Evolutionary conservation across 306 rosid species (phyloP).

Genomic region (Astragalus glycyphyllos): DNA sequence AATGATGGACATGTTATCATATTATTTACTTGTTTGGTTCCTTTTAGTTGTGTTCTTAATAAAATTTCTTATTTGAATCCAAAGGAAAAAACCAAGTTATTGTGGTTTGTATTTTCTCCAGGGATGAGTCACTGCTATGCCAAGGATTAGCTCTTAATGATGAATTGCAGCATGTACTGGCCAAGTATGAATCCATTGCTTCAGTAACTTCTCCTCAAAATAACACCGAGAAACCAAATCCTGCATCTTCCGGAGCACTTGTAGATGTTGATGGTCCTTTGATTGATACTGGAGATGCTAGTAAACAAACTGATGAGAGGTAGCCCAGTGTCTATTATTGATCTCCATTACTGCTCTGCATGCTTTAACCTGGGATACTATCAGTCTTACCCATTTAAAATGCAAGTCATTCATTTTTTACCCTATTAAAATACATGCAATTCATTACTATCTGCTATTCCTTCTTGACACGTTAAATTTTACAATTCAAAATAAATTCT

Average conservation of each 20-base stretch:
- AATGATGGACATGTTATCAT: slow-evolving; percentile 1
- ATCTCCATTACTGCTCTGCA: slow-evolving; percentile 29
- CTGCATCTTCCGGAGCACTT: slow-evolving; percentile 58
- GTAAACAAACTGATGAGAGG: slow-evolving; percentile 65
- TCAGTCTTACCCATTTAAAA: slow-evolving; percentile 14
- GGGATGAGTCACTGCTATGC: slow-evolving; percentile 95
- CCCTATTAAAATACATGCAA: slow-evolving; percentile 15
- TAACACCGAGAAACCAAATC: slow-evolving; percentile 57
- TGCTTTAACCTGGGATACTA: slow-evolving; percentile 35
- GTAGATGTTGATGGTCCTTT: slow-evolving; percentile 73
- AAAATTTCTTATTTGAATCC: slow-evolving; percentile 33
- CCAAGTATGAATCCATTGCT: slow-evolving; percentile 91
- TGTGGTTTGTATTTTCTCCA: slow-evolving; percentile 42
- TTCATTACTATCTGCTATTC: slow-evolving; percentile 23
- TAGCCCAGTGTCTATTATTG: slow-evolving; percentile 41
- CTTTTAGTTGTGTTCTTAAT: slow-evolving; percentile 4
- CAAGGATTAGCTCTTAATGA: slow-evolving; percentile 94
- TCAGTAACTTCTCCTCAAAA: slow-evolving; percentile 66
- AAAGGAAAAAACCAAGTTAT: slow-evolving; percentile 15
- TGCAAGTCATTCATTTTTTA: slow-evolving; percentile 20
- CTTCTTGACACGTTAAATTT: slow-evolving; percentile 16
- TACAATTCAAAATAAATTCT: slow-evolving; percentile 31
- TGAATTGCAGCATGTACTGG: slow-evolving; percentile 90
- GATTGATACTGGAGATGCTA: slow-evolving; percentile 77
- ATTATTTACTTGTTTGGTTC: slow-evolving; percentile 30